Percentiles rank a stretch among this genome's conserved stretches.
Conservation (phyloP, 768 basidiomycete genomes). For the Suillus variegatus region DNA sequence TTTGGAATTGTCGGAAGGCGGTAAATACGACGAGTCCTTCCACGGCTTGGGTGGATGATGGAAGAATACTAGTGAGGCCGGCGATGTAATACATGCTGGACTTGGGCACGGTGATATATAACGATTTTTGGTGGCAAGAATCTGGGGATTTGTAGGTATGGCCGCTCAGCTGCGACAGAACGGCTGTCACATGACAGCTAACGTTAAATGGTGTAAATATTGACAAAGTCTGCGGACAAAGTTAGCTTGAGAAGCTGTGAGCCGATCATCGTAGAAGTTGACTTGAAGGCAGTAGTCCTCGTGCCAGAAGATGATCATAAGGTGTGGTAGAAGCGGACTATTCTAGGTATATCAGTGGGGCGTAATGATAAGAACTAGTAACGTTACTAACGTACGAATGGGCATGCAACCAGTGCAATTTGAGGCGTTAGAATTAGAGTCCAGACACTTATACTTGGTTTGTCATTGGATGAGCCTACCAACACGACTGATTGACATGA, state of each 20-base stretch:
- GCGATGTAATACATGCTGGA: conserved; percentile 22
- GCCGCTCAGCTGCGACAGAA: too few relatives aligned
- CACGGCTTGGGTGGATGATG: conserved; percentile 15
- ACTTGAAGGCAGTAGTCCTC: neutral
- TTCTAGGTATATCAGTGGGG: neutral
- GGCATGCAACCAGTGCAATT: neutral
- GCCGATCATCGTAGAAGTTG: neutral
- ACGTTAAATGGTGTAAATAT: too few relatives aligned
- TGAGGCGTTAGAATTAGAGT: neutral
- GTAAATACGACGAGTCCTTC: conserved; percentile 27
- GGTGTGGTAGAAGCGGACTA: neutral
- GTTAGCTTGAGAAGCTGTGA: neutral
- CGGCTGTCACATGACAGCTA: too few relatives aligned
- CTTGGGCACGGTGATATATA: neutral
- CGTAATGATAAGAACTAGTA: neutral
- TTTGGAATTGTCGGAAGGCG: conserved; percentile 26
- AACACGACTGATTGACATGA: too few relatives aligned
- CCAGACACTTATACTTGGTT: too few relatives aligned
- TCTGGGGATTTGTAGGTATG: too few relatives aligned
- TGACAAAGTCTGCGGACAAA: too few relatives aligned
- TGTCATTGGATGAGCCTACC: too few relatives aligned
- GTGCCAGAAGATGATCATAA: neutral
- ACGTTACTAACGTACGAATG: neutral
- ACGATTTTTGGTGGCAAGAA: too few relatives aligned
- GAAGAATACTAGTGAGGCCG: conserved; percentile 17